These are phyloP conservation scores for Marchantia polymorpha DNA, from an alignment of 225 moss, liverwort and hornwort species.

Conservation along the genomic window DNA sequence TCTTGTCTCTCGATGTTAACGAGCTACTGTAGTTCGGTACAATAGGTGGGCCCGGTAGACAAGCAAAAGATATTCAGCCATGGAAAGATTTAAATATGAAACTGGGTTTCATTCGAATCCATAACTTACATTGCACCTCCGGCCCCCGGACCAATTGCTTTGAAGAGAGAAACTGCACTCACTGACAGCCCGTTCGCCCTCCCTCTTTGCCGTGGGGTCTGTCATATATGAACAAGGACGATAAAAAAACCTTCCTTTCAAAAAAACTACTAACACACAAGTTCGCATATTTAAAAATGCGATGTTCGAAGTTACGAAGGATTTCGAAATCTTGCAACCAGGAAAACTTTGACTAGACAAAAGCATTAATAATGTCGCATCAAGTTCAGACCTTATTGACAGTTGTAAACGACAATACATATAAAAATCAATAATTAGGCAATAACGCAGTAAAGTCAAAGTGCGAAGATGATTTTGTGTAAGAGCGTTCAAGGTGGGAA, in stretches of 20 bases:
- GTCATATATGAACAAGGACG: background rate
- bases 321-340: background rate
- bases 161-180: constrained; percentile 72
- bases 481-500: background rate
- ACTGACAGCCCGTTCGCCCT: constrained; percentile 67
- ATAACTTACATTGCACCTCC: constrained; percentile 70
- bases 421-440: too few species aligned
- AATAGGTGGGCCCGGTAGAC: too few species aligned
- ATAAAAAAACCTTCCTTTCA: too few species aligned
- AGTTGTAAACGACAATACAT: too few species aligned
- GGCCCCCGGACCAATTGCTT: constrained; percentile 65
- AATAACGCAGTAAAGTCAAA: too few species aligned
- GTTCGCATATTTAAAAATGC: background rate
- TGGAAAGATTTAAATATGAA: background rate
- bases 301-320: background rate
- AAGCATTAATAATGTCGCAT: too few species aligned
- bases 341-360: background rate
- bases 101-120: background rate
- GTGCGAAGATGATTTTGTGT: too few species aligned
- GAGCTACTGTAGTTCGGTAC: background rate
- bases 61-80: too few species aligned
- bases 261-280: too few species aligned
- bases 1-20: background rate
- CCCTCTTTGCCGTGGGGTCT: constrained; percentile 58
- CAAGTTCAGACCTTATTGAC: too few species aligned